Evolutionary conservation across 208 protist species (phyloP), one percentile per base, ranked within the genome.

Genomic region (Leishmania guyanensis): DNA sequence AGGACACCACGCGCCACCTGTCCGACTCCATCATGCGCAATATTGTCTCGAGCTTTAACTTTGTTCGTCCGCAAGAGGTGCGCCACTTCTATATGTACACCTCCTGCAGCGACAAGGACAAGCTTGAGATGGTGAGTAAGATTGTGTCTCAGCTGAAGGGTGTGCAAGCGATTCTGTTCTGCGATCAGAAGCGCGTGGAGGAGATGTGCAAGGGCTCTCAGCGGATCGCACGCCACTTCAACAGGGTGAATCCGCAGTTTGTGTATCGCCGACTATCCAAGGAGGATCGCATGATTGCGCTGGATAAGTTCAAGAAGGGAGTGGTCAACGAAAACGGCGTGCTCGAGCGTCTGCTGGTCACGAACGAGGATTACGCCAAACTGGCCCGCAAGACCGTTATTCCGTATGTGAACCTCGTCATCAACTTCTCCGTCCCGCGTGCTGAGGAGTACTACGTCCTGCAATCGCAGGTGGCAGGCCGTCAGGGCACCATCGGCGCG

Each of bases 331-430:
- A 94, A 39, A 86, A 93, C 70, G 95, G 95, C 75, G 87, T 96
- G 81, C 86, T 84, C 72, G 86, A 98, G 86, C 93, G 95, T n/a
- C 89, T 98, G 66, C 88, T 98, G 64, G 90, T 98, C 69, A 96
- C 95, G 22, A 97, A 86, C 84, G 92, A 95, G 75, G 95, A 98
- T 85, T 98, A 98, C 85, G 95, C 95, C 64, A 97, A 97, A 86
- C 81, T 97, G 62, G 93, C 95, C 17, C 91, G 93, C 68, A 97
- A 97, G 82, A 94, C 88, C 16, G 58, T 96, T 66, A 93, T 98
- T 72, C 95, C 95, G 73, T 96, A 96, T 78, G 95, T 98, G 56
- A 98, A 98, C 77, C 88, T 98, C 33, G 88, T 97, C 81, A 94
- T 97, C 84, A 91, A 95, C 91, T 97, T 95, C 85, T 87, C 86